Evolutionary conservation across 2,329 filamentous ascomycete genomes (phyloP), one percentile per base, ranked within the genome.

Genomic region (Phaeoacremonium minimum): DNA sequence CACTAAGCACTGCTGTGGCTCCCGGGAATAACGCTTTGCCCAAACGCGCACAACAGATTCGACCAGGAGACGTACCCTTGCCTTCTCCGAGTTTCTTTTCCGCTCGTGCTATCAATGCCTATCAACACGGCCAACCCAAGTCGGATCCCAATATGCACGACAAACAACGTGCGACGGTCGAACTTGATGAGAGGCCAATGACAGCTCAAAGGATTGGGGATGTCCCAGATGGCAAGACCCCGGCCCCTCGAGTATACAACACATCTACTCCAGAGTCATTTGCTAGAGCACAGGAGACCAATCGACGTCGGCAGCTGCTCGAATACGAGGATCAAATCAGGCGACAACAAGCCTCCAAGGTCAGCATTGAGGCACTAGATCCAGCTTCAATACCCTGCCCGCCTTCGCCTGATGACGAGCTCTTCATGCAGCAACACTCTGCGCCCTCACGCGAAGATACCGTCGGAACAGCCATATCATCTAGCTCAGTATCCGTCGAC

Each of bases 1-100:
- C 75, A 4, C 49, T 87, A 17, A 85, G 73, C 53, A 77, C 71
- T 4, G 70, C 79, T 2, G 63, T 73, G 15, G 83, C 75, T 2
- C 71, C 80, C 4, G 85, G 84, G 39, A 79, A 54, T 55, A 69
- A 69, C 46, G 79, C 67, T 49, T 63, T 55, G 56, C 75, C 54
- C 46, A 71, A 48, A 41, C 68, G 53, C 46, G 69, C 57, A 7
- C 68, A 69, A 9, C 64, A 72, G 13, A 63, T 71, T 32, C 59
- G 64, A 19, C 73, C 73, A 0, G 46, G 51, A 14, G 46, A 53
- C 18, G 47, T 45, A 26, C 47, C 52, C 4, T 40, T 64, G 8
- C 46, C 59, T 4, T 61, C 64, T 8, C 64, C 66, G 2, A 49
- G 60, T 12, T 51, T 67, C 30, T 62, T 65, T 31, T 62, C 59